Percentiles rank a stretch among this genome's conserved stretches.
Evolutionary conservation across 2,329 filamentous ascomycete genomes (phyloP).

Genomic region (Epichloe bromicola): DNA sequence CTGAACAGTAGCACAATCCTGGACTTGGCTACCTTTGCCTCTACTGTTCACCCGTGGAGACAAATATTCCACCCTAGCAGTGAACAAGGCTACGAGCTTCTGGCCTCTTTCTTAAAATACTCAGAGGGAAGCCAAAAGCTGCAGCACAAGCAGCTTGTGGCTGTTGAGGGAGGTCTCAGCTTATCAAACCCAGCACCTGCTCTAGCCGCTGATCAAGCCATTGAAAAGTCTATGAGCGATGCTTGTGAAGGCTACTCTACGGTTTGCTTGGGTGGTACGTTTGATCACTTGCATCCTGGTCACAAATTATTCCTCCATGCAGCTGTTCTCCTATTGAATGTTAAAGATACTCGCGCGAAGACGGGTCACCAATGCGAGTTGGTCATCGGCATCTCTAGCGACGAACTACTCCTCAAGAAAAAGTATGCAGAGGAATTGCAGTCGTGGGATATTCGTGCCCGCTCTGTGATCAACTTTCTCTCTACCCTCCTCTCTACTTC

Average conservation of each 20-base stretch:
- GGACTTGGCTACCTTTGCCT: slow-evolving; percentile 39
- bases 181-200: slow-evolving; percentile 15
- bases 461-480: slow-evolving; percentile 59
- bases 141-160: slow-evolving; percentile 36
- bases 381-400: slow-evolving; percentile 78
- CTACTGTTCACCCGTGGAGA: slow-evolving; percentile 46
- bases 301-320: slow-evolving; percentile 96
- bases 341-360: background rate
- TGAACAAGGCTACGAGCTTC: slow-evolving; percentile 48
- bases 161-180: slow-evolving; percentile 39
- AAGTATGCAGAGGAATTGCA: slow-evolving; percentile 74
- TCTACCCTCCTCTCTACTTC: slow-evolving; percentile 40
- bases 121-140: slow-evolving; percentile 34
- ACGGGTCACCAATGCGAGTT: slow-evolving; percentile 36
- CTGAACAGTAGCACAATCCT: slow-evolving; percentile 33
- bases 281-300: slow-evolving; percentile 88
- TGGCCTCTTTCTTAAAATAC: slow-evolving; percentile 34
- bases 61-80: slow-evolving; percentile 52
- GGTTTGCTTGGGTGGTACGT: slow-evolving; percentile 82
- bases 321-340: slow-evolving; percentile 48
- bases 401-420: slow-evolving; percentile 77
- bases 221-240: background rate
- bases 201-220: background rate
- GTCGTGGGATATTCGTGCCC: slow-evolving; percentile 63
- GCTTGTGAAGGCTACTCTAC: slow-evolving; percentile 13